Evolutionary conservation across 1,284 basidiomycete species (phyloP).

Genomic region (Cutaneotrichosporon curvatum): DNA sequence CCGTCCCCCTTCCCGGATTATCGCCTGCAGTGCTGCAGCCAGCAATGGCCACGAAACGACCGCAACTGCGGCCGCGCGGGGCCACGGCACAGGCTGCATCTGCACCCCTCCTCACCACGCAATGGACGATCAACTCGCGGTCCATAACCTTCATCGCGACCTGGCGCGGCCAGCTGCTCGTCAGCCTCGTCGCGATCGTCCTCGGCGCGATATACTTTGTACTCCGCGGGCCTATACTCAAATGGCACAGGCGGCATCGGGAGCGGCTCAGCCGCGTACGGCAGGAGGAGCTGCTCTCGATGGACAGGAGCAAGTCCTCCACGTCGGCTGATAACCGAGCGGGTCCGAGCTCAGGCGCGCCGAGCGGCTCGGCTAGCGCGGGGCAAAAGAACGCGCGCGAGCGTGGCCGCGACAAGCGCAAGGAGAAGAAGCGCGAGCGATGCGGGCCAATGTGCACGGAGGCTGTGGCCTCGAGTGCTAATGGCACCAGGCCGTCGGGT

Average conservation of each 20-base stretch:
- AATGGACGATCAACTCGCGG: constrained; percentile 25
- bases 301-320: background rate
- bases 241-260: constrained; percentile 21
- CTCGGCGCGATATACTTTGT: constrained; percentile 39
- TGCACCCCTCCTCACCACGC: background rate
- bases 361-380: constrained; percentile 4
- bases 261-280: constrained; percentile 24
- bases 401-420: constrained; percentile 29
- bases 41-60: constrained; percentile 9
- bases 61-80: background rate
- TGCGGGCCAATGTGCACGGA: background rate
- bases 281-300: constrained; percentile 28
- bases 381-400: constrained; percentile 19
- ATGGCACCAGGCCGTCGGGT: too few species aligned
- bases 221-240: constrained; percentile 27
- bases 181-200: constrained; percentile 35
- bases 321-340: constrained; percentile 6
- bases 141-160: constrained; percentile 38
- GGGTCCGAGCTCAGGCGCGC: constrained; percentile 2
- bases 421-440: constrained; percentile 21
- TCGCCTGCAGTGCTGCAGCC: too few species aligned
- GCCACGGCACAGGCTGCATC: background rate
- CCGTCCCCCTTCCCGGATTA: too few species aligned
- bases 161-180: constrained; percentile 43
- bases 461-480: background rate